Conservation (phyloP, 2,329 filamentous ascomycete species). For the Nakataea oryzae region DNA sequence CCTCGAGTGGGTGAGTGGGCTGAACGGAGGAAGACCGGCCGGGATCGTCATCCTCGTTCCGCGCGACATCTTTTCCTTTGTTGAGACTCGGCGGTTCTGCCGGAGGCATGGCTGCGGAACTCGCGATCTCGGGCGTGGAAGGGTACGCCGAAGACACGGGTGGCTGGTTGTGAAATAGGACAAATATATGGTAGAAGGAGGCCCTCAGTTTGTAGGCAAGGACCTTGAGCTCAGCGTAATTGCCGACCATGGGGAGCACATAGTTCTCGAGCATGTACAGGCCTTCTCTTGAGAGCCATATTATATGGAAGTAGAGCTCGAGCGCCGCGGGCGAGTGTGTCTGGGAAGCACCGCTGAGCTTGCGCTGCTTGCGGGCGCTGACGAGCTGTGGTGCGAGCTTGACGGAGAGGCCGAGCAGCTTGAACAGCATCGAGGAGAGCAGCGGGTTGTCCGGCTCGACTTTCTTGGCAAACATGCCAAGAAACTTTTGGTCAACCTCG, state of each 20-base stretch:
- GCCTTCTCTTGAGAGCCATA: constrained; percentile 92
- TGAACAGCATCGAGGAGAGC: constrained; percentile 75
- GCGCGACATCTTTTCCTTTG: background rate
- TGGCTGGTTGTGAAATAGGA: constrained; percentile 88
- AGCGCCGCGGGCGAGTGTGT: constrained; percentile 52
- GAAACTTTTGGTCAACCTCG: constrained; percentile 94
- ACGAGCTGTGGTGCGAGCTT: constrained; percentile 78
- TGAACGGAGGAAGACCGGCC: constrained; percentile 30
- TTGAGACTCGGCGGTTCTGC: background rate
- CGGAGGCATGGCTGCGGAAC: background rate
- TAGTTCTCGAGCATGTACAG: constrained; percentile 79
- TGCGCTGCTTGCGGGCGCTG: constrained; percentile 71
- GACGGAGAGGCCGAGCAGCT: constrained; percentile 82
- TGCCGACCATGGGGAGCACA: constrained; percentile 73
- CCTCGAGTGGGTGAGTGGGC: constrained; percentile 39
- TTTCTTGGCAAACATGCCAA: constrained; percentile 76
- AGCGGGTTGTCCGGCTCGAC: constrained; percentile 70
- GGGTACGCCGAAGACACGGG: constrained; percentile 54
- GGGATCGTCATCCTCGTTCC: constrained; percentile 27
- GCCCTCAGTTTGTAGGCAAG: constrained; percentile 85
- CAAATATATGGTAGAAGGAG: constrained; percentile 94
- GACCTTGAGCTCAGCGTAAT: constrained; percentile 75
- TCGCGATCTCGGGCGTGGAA: constrained; percentile 30
- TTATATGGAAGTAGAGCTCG: constrained; percentile 75
- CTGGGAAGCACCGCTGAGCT: constrained; percentile 67